Conservation (phyloP, 1,284 basidiomycete species). For the Irpex lacteus region DNA sequence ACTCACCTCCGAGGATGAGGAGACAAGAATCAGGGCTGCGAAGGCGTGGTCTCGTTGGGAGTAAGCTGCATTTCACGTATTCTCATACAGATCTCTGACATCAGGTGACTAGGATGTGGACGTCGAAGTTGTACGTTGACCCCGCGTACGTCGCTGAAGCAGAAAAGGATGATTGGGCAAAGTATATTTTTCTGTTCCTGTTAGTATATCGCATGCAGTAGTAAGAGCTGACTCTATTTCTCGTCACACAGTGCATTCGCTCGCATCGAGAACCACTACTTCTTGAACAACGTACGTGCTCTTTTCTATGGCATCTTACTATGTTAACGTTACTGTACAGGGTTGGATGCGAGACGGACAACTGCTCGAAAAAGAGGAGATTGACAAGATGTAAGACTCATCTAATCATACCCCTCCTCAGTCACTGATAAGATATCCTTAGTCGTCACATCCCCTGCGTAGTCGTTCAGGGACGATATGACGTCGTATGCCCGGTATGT, state of each 20-base stretch:
- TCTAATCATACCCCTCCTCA: not conserved
- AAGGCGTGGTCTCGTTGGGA: conserved; percentile 91
- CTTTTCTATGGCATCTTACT: not conserved
- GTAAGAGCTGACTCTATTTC: not conserved
- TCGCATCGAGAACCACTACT: conserved; percentile 91
- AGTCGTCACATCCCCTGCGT: conserved; percentile 84
- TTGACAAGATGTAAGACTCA: conserved; percentile 81
- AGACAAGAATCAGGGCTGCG: conserved; percentile 68
- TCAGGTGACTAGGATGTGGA: conserved; percentile 63
- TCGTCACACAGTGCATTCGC: conserved; percentile 64
- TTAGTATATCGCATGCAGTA: not conserved
- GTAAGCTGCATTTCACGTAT: conserved; percentile 40
- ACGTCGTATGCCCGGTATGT: conserved; percentile 74
- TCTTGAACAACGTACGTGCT: conserved; percentile 65
- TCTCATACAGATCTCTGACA: not conserved
- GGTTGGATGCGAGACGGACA: conserved; percentile 93
- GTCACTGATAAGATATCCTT: conserved; percentile 5
- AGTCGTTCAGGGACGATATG: conserved; percentile 86
- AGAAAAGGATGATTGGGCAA: conserved; percentile 72
- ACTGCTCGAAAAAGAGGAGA: conserved; percentile 77
- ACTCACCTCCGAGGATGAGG: conserved; percentile 74
- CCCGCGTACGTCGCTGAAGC: conserved; percentile 69
- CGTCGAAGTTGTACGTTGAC: conserved; percentile 72
- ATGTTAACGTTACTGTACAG: conserved; percentile 26
- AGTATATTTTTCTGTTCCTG: conserved; percentile 41